A percentile compares a stretch with the other conserved stretches of the same genome.
phyloP scores from a whole-genome alignment of 306 rosid genomes.

The Carpinus fangiana region DNA sequence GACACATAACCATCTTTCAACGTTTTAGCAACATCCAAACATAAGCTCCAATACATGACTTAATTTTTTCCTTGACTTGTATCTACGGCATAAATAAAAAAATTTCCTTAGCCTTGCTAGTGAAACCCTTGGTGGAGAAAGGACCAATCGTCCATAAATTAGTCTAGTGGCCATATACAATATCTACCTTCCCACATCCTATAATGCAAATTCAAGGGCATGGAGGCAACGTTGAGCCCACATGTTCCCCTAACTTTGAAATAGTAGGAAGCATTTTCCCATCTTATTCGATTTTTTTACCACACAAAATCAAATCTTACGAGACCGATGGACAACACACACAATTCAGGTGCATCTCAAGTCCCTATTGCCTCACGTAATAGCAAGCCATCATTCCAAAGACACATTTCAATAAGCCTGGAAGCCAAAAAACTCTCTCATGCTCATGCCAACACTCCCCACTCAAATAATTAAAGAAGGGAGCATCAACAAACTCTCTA shows the following conservation, averaged over 20 bases:
- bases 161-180: background rate
- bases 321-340: background rate
- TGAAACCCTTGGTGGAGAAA: background rate
- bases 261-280: constrained; percentile 4
- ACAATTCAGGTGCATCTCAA: background rate
- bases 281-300: background rate
- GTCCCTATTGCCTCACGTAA: constrained; percentile 12
- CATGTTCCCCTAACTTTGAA: constrained; percentile 6
- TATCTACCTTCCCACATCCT: background rate
- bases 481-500: background rate
- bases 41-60: background rate
- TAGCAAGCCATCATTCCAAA: background rate
- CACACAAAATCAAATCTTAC: background rate
- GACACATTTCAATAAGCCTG: constrained; percentile 1
- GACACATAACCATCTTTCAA: background rate
- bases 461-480: constrained; percentile 6
- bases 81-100: background rate
- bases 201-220: background rate
- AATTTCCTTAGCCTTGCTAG: background rate
- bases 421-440: background rate
- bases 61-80: background rate
- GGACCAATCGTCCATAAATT: background rate
- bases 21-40: background rate
- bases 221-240: background rate
- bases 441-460: constrained; percentile 14